Evolutionary conservation across 306 rosid genomes (phyloP).

Genomic region (Vigna nakashimae): DNA sequence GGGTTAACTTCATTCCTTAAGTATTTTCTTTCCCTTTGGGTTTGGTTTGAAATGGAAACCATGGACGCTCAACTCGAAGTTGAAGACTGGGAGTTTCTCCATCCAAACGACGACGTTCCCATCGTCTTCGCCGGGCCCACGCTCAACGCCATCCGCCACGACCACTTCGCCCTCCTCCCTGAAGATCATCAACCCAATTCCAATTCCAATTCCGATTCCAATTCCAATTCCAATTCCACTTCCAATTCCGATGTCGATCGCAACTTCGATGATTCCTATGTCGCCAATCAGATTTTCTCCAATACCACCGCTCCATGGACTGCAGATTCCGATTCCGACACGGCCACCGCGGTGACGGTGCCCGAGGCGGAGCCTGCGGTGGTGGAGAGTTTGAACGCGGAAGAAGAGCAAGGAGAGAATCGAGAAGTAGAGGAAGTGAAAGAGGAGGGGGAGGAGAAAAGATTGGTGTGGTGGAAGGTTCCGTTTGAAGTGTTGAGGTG

Average conservation of each 20-base stretch:
- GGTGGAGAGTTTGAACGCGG: background rate
- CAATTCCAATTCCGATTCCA: constrained; percentile 5
- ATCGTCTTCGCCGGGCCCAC: background rate
- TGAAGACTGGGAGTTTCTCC: constrained; percentile 43
- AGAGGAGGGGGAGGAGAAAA: constrained; percentile 41
- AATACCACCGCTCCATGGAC: background rate
- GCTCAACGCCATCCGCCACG: constrained; percentile 26
- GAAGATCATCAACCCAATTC: background rate
- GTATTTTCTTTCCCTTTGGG: background rate
- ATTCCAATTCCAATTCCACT: constrained; percentile 25
- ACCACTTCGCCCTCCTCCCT: constrained; percentile 41
- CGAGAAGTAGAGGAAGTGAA: background rate
- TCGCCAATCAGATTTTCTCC: constrained; percentile 44
- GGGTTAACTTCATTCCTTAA: background rate
- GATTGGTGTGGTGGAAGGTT: constrained; percentile 87
- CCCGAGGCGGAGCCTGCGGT: background rate
- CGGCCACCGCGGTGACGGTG: background rate
- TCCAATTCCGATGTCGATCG: constrained; percentile 41
- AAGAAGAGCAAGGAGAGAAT: background rate
- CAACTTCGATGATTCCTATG: constrained; percentile 50
- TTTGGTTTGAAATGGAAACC: background rate
- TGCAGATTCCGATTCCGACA: constrained; percentile 38
- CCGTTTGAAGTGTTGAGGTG: constrained; percentile 81
- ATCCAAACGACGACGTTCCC: constrained; percentile 13
- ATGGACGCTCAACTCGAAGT: background rate